Evolutionary conservation across 192 early-diverging fungal genomes (phyloP), one percentile per base, ranked within the genome.

Genomic region (Piromyces sp.): DNA sequence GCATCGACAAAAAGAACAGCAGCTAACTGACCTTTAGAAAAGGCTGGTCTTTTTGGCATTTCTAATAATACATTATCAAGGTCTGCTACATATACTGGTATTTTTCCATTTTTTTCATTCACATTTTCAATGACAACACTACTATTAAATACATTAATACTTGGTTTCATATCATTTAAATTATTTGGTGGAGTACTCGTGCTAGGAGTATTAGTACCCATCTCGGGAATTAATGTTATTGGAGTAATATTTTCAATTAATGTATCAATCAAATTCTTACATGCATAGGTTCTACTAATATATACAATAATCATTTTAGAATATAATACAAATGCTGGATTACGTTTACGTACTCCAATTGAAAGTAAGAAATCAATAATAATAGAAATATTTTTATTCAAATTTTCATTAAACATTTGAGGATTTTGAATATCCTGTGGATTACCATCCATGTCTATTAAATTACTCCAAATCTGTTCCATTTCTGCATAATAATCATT

Each of bases 221-320:
- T 82, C 1, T 86, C 85, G 30, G 88, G 88, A 16, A 94, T 91
- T 88, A 95, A 90, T 19, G 92, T 90, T 30, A 88, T 88, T 13
- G 95, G 95, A 5, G 88, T 91, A 29, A 95, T 93, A 78, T 91
- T 88, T 11, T 84, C 85, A 31, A 94, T 85, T n/a, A 95, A 80
- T 79, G 86, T 84, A 36, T 94, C 91, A 28, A 93, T 87, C 31
- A 96, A 84, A 30, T 83, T 81, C 0, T 85, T 85, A 81, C 91
- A 88, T 0, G 90, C 91, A 22, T 87, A 68, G 7, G 93, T 93
- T 38, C 93, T 86, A 80, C 92, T 89, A 30, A 96, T 81, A 83
- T 89, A 94, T 5, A 94, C 93, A 83, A 94, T 89, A 4, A 96
- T 88, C 83, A 92, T 93, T 85, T 95, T 95, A 5, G 94, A 91